Evolutionary conservation across 2,329 filamentous ascomycete species (phyloP), one percentile per base, ranked within the genome.

Genomic region (Hypoxylon rubiginosum): DNA sequence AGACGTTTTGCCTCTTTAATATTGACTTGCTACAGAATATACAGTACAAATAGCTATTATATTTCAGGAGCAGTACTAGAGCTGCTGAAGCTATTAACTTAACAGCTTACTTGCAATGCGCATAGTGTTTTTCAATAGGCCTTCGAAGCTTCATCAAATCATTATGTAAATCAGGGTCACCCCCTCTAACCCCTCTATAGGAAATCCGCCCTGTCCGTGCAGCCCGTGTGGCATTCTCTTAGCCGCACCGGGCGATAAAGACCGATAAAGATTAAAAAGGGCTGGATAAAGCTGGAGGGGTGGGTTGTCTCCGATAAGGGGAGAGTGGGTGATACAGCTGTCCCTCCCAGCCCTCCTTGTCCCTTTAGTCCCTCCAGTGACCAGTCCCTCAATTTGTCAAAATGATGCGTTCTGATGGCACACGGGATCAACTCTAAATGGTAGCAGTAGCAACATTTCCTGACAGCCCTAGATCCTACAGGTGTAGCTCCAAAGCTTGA

Each of bases 351-450:
- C n/a, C n/a, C n/a, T n/a, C n/a, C n/a, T n/a, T n/a, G n/a, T n/a
- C n/a, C n/a, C n/a, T n/a, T n/a, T n/a, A n/a, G n/a, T n/a, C n/a
- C n/a, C n/a, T n/a, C n/a, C n/a, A n/a, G n/a, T n/a, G n/a, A n/a
- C n/a, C n/a, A n/a, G n/a, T n/a, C n/a, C n/a, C n/a, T n/a, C n/a
- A n/a, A n/a, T n/a, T n/a, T n/a, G n/a, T n/a, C n/a, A 51, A 30
- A 58, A 62, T 68, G 66, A 68, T 66, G 60, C 54, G 51, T 64
- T 61, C 59, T 49, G 56, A 66, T 66, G n/a, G 64, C 34, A 62
- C 69, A 71, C 62, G 69, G 67, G 67, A 69, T 70, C 69, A 71
- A 68, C 62, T 71, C 43, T 61, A 62, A 66, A 67, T 46, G 52
- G 51, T 59, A 51, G 46, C 39, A 43, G 53, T 24, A 48, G 19